Conservation (phyloP, 192 early-diverging fungal genomes). For the Thoreauomyces humboldtii region DNA sequence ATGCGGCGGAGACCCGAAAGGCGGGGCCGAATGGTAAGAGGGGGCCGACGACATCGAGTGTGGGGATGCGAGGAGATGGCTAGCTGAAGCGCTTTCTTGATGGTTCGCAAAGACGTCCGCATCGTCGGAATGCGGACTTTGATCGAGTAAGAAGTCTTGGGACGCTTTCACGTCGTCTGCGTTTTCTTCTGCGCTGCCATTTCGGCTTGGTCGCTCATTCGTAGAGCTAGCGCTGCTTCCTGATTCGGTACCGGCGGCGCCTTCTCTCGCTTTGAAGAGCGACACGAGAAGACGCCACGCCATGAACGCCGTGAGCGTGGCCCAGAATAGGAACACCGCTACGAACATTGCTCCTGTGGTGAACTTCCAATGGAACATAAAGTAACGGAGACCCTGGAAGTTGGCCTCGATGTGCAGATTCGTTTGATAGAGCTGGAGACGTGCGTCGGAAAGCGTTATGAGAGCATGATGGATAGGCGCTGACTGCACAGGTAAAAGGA, state of each 20-base stretch:
- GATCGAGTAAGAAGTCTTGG: background rate
- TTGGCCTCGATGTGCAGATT: constrained; percentile 49
- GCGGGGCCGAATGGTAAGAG: constrained; percentile 15
- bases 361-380: constrained; percentile 72
- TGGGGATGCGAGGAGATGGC: constrained; percentile 2
- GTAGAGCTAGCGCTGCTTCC: background rate
- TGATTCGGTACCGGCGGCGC: background rate
- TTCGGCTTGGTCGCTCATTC: background rate
- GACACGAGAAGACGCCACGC: constrained; percentile 25
- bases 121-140: background rate
- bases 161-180: background rate
- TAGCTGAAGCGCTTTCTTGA: background rate
- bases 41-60: constrained; percentile 23
- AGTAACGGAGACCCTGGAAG: constrained; percentile 69
- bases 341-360: constrained; percentile 62
- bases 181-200: background rate
- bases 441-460: constrained; percentile 46
- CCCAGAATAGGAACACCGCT: constrained; percentile 51
- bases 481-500: constrained; percentile 15
- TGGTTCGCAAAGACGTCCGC: background rate
- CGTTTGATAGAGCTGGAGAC: constrained; percentile 54
- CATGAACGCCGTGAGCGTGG: constrained; percentile 33
- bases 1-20: constrained; percentile 18
- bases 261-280: constrained; percentile 5
- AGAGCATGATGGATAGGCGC: constrained; percentile 48